A percentile compares a stretch with the other conserved stretches of the same genome.
These are phyloP conservation scores for Phytophthora pini DNA, from an alignment of 352 stramenopile species.

Conservation along the genomic window DNA sequence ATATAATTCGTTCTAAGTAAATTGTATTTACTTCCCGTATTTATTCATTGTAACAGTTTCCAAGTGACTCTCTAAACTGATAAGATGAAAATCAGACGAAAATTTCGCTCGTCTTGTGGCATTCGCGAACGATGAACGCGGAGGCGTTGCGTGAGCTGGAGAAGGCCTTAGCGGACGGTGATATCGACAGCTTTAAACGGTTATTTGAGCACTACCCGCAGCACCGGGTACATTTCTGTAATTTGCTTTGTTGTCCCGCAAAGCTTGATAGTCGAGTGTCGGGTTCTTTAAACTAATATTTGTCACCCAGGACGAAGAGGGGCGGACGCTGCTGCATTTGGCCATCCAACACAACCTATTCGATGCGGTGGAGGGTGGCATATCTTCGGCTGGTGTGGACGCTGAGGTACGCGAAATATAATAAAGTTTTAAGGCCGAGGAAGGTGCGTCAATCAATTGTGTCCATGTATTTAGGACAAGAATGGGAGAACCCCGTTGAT, in stretches of 20 bases:
- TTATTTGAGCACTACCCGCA: conserved; percentile 30
- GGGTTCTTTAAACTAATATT: conserved; percentile 12
- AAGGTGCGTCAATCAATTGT: background rate
- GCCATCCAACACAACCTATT: conserved; percentile 37
- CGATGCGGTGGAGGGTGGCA: conserved; percentile 34
- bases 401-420: conserved; percentile 17
- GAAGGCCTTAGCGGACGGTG: conserved; percentile 20
- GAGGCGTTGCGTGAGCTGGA: conserved; percentile 21
- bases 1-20: too few species aligned
- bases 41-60: too few species aligned
- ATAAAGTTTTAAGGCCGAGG: background rate
- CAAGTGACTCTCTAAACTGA: background rate
- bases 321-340: conserved; percentile 38
- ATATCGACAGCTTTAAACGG: conserved; percentile 27
- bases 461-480: conserved; percentile 30
- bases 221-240: conserved; percentile 28
- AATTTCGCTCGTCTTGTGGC: conserved; percentile 8
- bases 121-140: conserved; percentile 16
- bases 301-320: conserved; percentile 28
- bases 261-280: background rate
- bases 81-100: conserved; percentile 32
- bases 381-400: conserved; percentile 24
- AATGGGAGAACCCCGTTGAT: conserved; percentile 41
- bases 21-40: too few species aligned
- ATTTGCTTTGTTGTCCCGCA: background rate